These are phyloP conservation scores for Apiospora pterosperma DNA, from an alignment of 2,329 filamentous ascomycete genomes.

Conservation along the genomic window DNA sequence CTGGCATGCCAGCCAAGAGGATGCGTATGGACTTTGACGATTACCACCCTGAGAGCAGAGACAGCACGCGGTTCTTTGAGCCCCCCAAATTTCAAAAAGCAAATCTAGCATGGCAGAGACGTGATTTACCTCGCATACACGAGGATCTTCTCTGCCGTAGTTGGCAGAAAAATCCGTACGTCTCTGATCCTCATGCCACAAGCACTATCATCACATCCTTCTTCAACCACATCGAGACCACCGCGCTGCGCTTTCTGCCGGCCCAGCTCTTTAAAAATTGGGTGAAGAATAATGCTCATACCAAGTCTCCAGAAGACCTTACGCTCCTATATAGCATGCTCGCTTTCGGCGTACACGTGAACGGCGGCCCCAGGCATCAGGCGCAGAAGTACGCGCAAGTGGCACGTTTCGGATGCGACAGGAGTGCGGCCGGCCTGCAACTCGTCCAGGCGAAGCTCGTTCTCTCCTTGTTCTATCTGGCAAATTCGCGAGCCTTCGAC, in stretches of 20 bases:
- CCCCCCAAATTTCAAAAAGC: constrained; percentile 34
- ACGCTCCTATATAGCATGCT: constrained; percentile 45
- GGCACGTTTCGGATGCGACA: constrained; percentile 52
- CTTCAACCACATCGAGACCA: constrained; percentile 38
- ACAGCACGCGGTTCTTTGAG: constrained; percentile 23
- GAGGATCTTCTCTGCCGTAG: constrained; percentile 46
- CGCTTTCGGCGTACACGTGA: constrained; percentile 35
- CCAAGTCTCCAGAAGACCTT: constrained; percentile 38
- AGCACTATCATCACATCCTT: constrained; percentile 38
- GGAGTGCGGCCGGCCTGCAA: constrained; percentile 53
- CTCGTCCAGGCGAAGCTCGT: constrained; percentile 66
- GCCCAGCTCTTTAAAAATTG: constrained; percentile 37
- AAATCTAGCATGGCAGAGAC: constrained; percentile 33
- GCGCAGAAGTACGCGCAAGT: constrained; percentile 44
- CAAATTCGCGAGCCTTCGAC: constrained; percentile 54
- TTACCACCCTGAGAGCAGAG: constrained; percentile 32
- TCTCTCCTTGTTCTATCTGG: constrained; percentile 63
- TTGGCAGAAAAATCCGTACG: constrained; percentile 49
- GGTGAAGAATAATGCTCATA: constrained; percentile 28
- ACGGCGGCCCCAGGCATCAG: constrained; percentile 33
- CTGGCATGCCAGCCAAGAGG: constrained; percentile 42
- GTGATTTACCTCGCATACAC: constrained; percentile 44
- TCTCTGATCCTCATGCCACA: constrained; percentile 38
- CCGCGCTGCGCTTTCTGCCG: constrained; percentile 39
- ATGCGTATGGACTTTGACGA: constrained; percentile 45